Conservation (phyloP, 2,329 filamentous ascomycete species). For the Fusarium ambrosium region DNA sequence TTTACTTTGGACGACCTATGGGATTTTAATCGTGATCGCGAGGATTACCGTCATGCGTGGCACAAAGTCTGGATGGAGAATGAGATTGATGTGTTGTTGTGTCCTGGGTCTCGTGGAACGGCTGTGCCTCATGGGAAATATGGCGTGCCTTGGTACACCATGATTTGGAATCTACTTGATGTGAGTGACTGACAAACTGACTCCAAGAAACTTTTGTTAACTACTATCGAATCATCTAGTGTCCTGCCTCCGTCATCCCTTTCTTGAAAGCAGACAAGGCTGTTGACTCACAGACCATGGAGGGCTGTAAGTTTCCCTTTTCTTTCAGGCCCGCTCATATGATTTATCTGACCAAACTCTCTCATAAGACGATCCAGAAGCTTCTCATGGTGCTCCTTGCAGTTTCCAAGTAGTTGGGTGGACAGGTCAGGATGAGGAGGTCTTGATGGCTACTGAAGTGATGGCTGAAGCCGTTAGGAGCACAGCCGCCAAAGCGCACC, state of each 20-base stretch:
- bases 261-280: neutral
- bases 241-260: neutral
- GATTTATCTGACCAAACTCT: neutral
- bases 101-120: neutral
- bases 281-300: neutral
- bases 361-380: neutral
- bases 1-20: neutral
- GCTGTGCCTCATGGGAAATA: neutral
- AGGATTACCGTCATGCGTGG: neutral
- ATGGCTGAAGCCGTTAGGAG: neutral
- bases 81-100: neutral
- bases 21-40: neutral
- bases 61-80: neutral
- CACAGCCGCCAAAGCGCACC: neutral
- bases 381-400: neutral
- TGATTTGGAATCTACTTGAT: neutral
- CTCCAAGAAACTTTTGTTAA: neutral
- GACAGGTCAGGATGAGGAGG: neutral
- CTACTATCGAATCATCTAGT: neutral
- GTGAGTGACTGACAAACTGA: neutral
- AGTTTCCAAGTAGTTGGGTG: neutral
- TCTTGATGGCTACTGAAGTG: neutral
- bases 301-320: neutral
- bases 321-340: fast-evolving
- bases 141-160: neutral